phyloP scores from a whole-genome alignment of 352 stramenopile species.

The Phytophthora multivora region DNA sequence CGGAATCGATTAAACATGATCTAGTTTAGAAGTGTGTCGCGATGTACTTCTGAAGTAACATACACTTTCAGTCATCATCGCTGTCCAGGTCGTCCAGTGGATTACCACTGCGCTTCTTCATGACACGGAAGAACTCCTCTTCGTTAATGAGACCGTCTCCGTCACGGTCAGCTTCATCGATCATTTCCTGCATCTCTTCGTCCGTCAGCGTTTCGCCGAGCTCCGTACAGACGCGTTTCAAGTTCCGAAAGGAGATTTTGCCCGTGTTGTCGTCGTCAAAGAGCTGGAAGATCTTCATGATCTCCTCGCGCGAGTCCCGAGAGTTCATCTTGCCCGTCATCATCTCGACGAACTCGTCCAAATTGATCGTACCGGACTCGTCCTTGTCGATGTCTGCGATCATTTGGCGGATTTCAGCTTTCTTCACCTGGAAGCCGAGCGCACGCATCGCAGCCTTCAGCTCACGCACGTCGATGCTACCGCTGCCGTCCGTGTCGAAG shows the following conservation, averaged over 20 bases:
- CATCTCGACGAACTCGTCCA: conserved; percentile 96
- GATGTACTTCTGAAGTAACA: too few species aligned
- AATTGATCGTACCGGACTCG: conserved; percentile 85
- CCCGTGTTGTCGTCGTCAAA: conserved; percentile 96
- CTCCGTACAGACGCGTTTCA: conserved; percentile 93
- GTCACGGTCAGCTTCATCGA: conserved; percentile 94
- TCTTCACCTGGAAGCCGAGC: conserved; percentile 94
- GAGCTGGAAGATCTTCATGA: conserved; percentile 95
- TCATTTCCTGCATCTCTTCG: conserved; percentile 94
- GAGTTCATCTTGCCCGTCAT: conserved; percentile 94
- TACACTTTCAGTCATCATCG: conserved; percentile 75
- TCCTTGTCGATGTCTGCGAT: conserved; percentile 95
- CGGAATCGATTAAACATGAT: conserved; percentile 29
- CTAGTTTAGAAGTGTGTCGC: conserved; percentile 18
- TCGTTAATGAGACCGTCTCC: conserved; percentile 94
- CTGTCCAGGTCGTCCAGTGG: conserved; percentile 91
- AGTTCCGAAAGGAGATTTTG: conserved; percentile 95
- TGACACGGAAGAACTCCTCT: conserved; percentile 95
- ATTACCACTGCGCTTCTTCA: conserved; percentile 95
- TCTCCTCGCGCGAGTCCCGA: conserved; percentile 90
- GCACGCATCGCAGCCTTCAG: conserved; percentile 95
- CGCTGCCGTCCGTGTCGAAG: conserved; percentile 93
- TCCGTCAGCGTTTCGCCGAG: conserved; percentile 71
- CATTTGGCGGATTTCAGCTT: conserved; percentile 92
- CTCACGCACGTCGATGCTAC: conserved; percentile 92